phyloP scores from a whole-genome alignment of 371 early-diverging fungal genomes.

The Mucor piriformis region DNA sequence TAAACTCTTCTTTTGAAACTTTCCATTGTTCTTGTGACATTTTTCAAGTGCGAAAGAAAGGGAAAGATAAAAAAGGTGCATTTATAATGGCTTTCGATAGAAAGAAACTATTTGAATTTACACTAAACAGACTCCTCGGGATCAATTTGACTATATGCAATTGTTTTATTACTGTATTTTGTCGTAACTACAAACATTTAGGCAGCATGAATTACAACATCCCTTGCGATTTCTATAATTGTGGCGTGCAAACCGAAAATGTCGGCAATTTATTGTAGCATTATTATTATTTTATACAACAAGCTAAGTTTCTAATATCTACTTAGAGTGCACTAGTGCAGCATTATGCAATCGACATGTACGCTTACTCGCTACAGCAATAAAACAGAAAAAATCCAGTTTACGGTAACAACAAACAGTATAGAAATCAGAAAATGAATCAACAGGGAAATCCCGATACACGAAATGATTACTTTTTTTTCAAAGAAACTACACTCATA shows the following conservation, averaged over 20 bases:
- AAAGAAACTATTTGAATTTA: constrained; percentile 1
- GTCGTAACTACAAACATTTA: not conserved
- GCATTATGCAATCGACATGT: not conserved
- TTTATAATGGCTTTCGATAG: not conserved
- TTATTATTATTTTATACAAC: not conserved
- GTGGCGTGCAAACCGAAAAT: not conserved
- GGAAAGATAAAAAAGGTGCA: not conserved
- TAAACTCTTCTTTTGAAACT: not conserved
- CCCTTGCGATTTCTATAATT: not conserved
- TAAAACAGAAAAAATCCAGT: not conserved
- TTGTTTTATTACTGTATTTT: not conserved
- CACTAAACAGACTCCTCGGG: constrained; percentile 2
- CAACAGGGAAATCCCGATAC: not conserved
- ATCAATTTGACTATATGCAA: constrained; percentile 5
- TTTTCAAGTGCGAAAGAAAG: not conserved
- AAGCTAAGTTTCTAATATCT: not conserved
- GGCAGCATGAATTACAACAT: not conserved
- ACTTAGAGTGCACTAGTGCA: not conserved
- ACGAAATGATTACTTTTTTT: not conserved
- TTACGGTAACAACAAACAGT: no score
- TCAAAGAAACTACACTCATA: not conserved
- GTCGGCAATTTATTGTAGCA: not conserved
- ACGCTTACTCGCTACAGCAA: not conserved
- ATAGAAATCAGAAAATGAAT: no score
- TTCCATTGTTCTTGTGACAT: constrained; percentile 1